Percentiles rank a stretch among this genome's conserved stretches.
These are phyloP conservation scores for Endoconidiophora polonica DNA, from an alignment of 2,329 filamentous ascomycete genomes.

Conservation along the genomic window DNA sequence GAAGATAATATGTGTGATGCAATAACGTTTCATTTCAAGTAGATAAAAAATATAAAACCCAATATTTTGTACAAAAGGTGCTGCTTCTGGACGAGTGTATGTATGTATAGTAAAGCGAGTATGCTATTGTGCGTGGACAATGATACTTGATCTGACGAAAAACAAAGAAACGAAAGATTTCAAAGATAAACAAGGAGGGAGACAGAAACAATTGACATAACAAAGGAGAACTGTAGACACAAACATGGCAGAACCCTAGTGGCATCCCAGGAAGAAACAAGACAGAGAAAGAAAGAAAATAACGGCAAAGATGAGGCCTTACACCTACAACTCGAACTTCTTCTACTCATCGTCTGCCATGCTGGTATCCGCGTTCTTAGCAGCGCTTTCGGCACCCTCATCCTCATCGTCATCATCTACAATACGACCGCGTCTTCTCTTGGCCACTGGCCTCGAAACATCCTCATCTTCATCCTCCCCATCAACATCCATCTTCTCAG, in stretches of 20 bases:
- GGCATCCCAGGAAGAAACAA: neutral
- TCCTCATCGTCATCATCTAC: slow-evolving; percentile 36
- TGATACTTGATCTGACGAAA: neutral
- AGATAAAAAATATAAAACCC: neutral
- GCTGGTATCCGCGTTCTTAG: slow-evolving; percentile 3
- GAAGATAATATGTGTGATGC: no score
- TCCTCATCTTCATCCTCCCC: slow-evolving; percentile 32
- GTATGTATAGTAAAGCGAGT: neutral
- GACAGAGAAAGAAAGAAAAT: neutral
- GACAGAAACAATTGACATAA: neutral
- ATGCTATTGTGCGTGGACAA: neutral
- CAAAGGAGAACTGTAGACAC: neutral
- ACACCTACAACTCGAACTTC: neutral
- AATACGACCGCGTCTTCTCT: slow-evolving; percentile 27
- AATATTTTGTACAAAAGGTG: slow-evolving; percentile 4
- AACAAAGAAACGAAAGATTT: neutral
- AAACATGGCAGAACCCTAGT: neutral
- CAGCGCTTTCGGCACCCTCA: slow-evolving; percentile 25
- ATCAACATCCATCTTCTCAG: slow-evolving; percentile 37
- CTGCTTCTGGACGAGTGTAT: slow-evolving; percentile 6
- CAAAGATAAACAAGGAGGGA: neutral
- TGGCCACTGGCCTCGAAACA: slow-evolving; percentile 28
- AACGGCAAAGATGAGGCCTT: neutral
- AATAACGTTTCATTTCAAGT: no score
- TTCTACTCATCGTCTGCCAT: slow-evolving; percentile 10